A percentile compares a stretch with the other conserved stretches of the same genome.
Conservation (phyloP, 441 rosid species). For the Syzygium syzygioides region DNA sequence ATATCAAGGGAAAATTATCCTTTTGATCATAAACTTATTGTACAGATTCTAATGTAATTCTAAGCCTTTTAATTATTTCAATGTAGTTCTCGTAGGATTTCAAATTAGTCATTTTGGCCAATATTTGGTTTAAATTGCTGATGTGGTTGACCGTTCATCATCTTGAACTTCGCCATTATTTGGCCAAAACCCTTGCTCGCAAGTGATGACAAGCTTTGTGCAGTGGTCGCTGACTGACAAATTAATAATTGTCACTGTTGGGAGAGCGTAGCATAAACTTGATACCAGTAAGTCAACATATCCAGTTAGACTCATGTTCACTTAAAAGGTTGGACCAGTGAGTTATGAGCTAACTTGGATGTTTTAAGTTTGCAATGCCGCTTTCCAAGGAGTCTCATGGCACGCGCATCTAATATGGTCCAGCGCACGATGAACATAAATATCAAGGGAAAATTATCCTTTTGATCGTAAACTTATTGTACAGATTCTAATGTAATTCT, state of each 20-base stretch:
- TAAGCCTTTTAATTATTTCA: not conserved
- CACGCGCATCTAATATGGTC: not conserved
- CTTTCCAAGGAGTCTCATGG: rapidly evolving
- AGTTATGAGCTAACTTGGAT: too few species aligned
- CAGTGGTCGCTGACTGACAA: not conserved
- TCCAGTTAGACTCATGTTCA: too few species aligned
- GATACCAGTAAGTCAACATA: too few species aligned
- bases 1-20: not conserved
- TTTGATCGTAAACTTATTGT: rapidly evolving
- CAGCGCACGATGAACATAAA: not conserved
- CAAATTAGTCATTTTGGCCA: not conserved
- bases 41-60: not conserved
- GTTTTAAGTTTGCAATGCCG: not conserved
- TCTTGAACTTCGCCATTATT: not conserved
- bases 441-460: not conserved
- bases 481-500: not conserved
- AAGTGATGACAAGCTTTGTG: not conserved
- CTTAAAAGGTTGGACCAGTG: too few species aligned
- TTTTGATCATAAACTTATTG: rapidly evolving
- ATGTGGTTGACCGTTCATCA: rapidly evolving
- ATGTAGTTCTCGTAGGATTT: rapidly evolving
- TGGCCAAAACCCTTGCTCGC: not conserved
- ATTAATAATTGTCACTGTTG: not conserved
- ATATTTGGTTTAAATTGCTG: rapidly evolving
- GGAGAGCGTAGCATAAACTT: too few species aligned